These are phyloP conservation scores for Curvularia verruculosa DNA, from an alignment of 2,329 filamentous ascomycete species.

Conservation along the genomic window DNA sequence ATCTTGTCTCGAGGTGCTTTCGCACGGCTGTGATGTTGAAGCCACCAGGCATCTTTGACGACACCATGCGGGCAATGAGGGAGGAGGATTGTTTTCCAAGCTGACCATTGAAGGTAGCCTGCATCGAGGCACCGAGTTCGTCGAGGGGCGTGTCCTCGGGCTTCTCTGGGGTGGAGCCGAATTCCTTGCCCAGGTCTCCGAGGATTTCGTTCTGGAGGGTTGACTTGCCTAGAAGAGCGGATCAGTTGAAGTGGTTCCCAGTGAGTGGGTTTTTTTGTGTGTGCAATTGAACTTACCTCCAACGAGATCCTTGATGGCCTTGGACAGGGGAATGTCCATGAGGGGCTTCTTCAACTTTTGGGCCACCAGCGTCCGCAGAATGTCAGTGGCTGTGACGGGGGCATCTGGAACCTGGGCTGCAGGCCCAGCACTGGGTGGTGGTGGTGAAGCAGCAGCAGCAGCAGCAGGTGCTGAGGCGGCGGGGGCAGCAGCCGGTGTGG, in stretches of 20 bases:
- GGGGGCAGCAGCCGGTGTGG: slow-evolving; percentile 53
- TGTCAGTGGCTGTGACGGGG: slow-evolving; percentile 86
- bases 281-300: slow-evolving; percentile 70
- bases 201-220: slow-evolving; percentile 99
- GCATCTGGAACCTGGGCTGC: slow-evolving; percentile 85
- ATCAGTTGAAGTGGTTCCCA: slow-evolving; percentile 25
- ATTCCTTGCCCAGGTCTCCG: slow-evolving; percentile 96
- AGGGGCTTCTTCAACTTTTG: slow-evolving; percentile 98
- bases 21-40: slow-evolving; percentile 97
- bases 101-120: slow-evolving; percentile 98
- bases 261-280: too few species aligned
- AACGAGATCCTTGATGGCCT: slow-evolving; percentile 98
- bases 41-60: slow-evolving; percentile 98
- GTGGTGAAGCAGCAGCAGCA: slow-evolving; percentile 59
- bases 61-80: slow-evolving; percentile 90
- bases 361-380: slow-evolving; percentile 86
- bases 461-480: slow-evolving; percentile 59
- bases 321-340: slow-evolving; percentile 85
- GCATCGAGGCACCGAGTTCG: slow-evolving; percentile 93
- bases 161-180: slow-evolving; percentile 96
- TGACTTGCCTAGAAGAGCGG: slow-evolving; percentile 75
- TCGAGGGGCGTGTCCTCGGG: slow-evolving; percentile 97
- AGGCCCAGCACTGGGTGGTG: slow-evolving; percentile 78
- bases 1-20: slow-evolving; percentile 93
- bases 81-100: slow-evolving; percentile 96